Evolutionary conservation across 495 filamentous ascomycete genomes (phyloP).

Genomic region (Staphylotrichum longicolle): DNA sequence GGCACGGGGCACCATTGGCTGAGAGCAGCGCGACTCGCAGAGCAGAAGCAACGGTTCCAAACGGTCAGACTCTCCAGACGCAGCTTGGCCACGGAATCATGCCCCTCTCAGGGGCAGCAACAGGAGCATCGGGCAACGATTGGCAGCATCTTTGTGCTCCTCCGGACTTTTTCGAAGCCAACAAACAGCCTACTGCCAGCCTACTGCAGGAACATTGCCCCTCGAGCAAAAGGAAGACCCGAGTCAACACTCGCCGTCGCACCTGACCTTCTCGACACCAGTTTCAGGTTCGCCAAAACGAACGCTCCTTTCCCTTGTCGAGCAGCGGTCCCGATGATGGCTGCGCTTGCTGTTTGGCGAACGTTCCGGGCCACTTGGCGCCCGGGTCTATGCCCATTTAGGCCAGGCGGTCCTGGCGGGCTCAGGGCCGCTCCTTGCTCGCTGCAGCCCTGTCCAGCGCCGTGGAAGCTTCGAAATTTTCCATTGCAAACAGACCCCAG

Average conservation of each 20-base stretch:
- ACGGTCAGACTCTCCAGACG: constrained; percentile 2
- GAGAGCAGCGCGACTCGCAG: background rate
- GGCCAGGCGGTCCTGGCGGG: constrained; percentile 7
- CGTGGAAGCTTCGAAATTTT: no score
- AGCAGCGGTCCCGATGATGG: no score
- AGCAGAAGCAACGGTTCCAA: constrained; percentile 4
- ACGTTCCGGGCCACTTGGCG: constrained; percentile 17
- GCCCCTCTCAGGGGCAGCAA: constrained; percentile 9
- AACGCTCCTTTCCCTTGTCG: no score
- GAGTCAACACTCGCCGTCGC: no score
- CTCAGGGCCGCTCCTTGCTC: background rate
- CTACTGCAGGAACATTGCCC: no score
- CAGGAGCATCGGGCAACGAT: background rate
- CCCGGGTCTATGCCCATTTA: constrained; percentile 11
- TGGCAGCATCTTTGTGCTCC: background rate
- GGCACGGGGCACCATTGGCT: constrained; percentile 1
- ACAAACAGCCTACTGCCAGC: no score
- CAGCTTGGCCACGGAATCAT: background rate
- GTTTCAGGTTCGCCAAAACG: no score
- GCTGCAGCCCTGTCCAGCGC: background rate
- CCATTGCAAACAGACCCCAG: no score
- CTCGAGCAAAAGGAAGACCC: background rate
- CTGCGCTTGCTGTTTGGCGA: no score
- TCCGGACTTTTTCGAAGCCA: background rate
- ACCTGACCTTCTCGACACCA: no score